Evolutionary conservation across 768 basidiomycete genomes (phyloP).

Genomic region (Lenzites betulinus): DNA sequence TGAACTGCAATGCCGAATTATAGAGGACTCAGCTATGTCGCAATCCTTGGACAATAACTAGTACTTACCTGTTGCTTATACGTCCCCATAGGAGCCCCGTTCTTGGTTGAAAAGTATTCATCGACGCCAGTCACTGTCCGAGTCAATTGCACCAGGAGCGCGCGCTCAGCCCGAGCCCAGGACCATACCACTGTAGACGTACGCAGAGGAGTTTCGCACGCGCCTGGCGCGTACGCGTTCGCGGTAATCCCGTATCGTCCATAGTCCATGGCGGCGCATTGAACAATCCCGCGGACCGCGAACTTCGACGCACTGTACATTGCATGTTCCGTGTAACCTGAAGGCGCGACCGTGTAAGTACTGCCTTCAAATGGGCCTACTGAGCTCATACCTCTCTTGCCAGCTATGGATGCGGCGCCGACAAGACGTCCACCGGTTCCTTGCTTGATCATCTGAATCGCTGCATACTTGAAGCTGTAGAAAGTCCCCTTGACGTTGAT

Average conservation of each 20-base stretch:
- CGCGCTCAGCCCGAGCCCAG: too few relatives aligned
- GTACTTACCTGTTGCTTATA: constrained; percentile 11
- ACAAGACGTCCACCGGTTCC: constrained; percentile 42
- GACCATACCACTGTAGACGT: background rate
- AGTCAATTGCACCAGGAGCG: background rate
- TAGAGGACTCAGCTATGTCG: background rate
- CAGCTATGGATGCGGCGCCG: constrained; percentile 28
- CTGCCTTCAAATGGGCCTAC: fast-evolving
- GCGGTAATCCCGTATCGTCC: constrained; percentile 28
- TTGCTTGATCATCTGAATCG: constrained; percentile 41
- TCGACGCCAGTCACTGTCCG: constrained; percentile 18
- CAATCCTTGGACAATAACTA: background rate
- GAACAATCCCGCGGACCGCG: constrained; percentile 29
- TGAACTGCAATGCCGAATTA: constrained; percentile 9
- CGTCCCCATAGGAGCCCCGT: constrained; percentile 13
- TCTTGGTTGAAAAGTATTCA: constrained; percentile 18
- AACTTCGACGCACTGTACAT: constrained; percentile 31
- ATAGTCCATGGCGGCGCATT: constrained; percentile 27
- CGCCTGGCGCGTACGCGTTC: constrained; percentile 32
- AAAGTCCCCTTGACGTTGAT: constrained; percentile 39
- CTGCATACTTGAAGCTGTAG: constrained; percentile 44
- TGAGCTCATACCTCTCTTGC: constrained; percentile 11
- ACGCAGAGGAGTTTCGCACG: constrained; percentile 22
- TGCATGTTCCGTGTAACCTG: constrained; percentile 15
- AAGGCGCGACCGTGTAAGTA: background rate